Evolutionary conservation across 768 basidiomycete species (phyloP), one percentile per base, ranked within the genome.

Genomic region (Lentinula detonsa): DNA sequence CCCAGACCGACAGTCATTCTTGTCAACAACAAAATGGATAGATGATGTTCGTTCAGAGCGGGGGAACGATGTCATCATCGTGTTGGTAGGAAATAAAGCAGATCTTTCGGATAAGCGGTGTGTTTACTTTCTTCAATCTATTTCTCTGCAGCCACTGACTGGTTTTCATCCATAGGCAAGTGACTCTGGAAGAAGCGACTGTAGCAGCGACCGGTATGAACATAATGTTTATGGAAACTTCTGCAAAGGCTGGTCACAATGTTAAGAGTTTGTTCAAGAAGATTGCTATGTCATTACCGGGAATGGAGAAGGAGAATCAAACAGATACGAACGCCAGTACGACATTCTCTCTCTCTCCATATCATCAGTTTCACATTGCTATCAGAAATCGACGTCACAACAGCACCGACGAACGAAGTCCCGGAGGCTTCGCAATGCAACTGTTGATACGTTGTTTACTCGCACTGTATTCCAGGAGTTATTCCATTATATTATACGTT

Each of bases 171-270:
- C 37, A 3, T 59, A 99, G 96, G 61, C 95, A 99, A 86, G 96
- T 99, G n/a, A 98, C 96, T 7, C 81, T 95, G 4, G 97, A 99
- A 72, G 97, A 98, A 71, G 93, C 96, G 10, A 96, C 95, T 28
- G 85, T 87, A 49, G 94, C 94, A 70, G 83, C 95, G 13, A 88
- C 92, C 49, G 88, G 96, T 71, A 77, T 97, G 64, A 89, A 88
- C 68, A 93, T 98, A 66, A 93, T 98, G 89, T 97, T 96, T 71
- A 98, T 98, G 89, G 97, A 99, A 76, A 98, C 97, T 8, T 97
- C 94, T 33, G 97, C 97, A 34, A 99, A 99, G 73, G 97, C 97
- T 6, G 97, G 97, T 2, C 97, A 98, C 73, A 99, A 99, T 65
- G 97, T 99, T 63, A 99, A 99, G 79, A 92, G 92, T 65, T 74